Evolutionary conservation across 495 filamentous ascomycete genomes (phyloP).

Genomic region (Patellaria atrata): DNA sequence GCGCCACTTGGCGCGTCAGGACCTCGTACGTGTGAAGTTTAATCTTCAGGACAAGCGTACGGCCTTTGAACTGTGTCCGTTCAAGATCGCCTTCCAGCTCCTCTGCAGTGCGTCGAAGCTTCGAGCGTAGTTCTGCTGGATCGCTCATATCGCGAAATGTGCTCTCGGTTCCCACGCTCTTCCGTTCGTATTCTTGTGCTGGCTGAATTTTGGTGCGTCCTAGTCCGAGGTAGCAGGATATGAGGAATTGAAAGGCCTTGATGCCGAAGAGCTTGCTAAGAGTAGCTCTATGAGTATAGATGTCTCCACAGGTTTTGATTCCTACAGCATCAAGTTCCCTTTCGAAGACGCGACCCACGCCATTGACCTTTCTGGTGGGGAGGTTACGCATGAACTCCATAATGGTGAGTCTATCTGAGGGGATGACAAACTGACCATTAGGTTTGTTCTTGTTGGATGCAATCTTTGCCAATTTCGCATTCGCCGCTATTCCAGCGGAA

Average conservation of each 20-base stretch:
- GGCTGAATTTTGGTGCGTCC: constrained; percentile 82
- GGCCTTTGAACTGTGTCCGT: constrained; percentile 70
- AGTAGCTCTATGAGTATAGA: constrained; percentile 59
- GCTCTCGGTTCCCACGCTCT: constrained; percentile 85
- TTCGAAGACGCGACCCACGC: constrained; percentile 85
- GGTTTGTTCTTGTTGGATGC: constrained; percentile 91
- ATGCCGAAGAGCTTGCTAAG: constrained; percentile 72
- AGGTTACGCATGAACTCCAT: constrained; percentile 75
- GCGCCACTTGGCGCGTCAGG: constrained; percentile 61
- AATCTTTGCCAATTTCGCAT: constrained; percentile 89
- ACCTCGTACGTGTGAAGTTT: constrained; percentile 94
- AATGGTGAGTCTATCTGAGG: constrained; percentile 53
- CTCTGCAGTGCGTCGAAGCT: constrained; percentile 63
- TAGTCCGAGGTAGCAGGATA: constrained; percentile 71
- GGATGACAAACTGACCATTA: constrained; percentile 75
- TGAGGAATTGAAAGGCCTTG: constrained; percentile 76
- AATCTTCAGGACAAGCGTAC: constrained; percentile 80
- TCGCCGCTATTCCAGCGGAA: constrained; percentile 87
- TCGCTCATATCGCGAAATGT: constrained; percentile 76
- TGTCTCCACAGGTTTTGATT: constrained; percentile 79
- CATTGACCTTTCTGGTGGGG: constrained; percentile 81
- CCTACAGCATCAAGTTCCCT: constrained; percentile 81
- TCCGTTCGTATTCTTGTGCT: constrained; percentile 77
- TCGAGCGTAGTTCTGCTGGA: constrained; percentile 52
- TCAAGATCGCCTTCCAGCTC: constrained; percentile 79